Conservation (phyloP, 2,329 filamentous ascomycete genomes). For the Ascochyta lentis region DNA sequence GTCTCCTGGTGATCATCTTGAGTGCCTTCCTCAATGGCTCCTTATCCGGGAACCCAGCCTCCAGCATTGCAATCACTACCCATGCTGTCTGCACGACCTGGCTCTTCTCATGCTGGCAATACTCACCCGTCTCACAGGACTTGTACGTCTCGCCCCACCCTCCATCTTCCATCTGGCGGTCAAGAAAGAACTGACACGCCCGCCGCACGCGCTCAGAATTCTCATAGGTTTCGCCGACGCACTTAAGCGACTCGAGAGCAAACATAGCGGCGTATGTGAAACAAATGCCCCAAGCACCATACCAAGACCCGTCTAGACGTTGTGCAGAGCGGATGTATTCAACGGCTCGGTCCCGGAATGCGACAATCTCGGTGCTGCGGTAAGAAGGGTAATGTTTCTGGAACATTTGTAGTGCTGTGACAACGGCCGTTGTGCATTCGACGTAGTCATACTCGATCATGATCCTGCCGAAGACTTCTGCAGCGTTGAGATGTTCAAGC, state of each 20-base stretch:
- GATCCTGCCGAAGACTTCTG: slow-evolving; percentile 94
- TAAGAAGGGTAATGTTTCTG: slow-evolving; percentile 82
- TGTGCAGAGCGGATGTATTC: slow-evolving; percentile 84
- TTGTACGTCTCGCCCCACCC: slow-evolving; percentile 97
- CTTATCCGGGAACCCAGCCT: slow-evolving; percentile 79
- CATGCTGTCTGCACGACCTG: slow-evolving; percentile 96
- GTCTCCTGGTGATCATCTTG: slow-evolving; percentile 81
- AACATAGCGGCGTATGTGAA: slow-evolving; percentile 99
- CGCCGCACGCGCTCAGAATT: slow-evolving; percentile 74
- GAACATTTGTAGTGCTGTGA: slow-evolving; percentile 87
- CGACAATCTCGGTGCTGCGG: slow-evolving; percentile 74
- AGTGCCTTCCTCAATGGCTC: slow-evolving; percentile 76
- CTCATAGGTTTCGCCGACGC: slow-evolving; percentile 79
- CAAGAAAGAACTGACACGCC: slow-evolving; percentile 85
- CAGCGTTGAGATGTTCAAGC: slow-evolving; percentile 88
- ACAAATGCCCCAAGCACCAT: slow-evolving; percentile 97
- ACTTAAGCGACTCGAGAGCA: slow-evolving; percentile 83
- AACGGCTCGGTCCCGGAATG: slow-evolving; percentile 75
- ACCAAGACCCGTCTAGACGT: slow-evolving; percentile 87
- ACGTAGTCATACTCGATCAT: slow-evolving; percentile 99
- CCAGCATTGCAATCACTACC: slow-evolving; percentile 81
- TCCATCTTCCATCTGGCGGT: slow-evolving; percentile 84
- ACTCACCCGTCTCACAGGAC: slow-evolving; percentile 79
- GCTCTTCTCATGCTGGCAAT: slow-evolving; percentile 77
- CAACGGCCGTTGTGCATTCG: slow-evolving; percentile 94